Evolutionary conservation across 2,329 filamentous ascomycete genomes (phyloP).

Genomic region (Alternaria ethzedia): DNA sequence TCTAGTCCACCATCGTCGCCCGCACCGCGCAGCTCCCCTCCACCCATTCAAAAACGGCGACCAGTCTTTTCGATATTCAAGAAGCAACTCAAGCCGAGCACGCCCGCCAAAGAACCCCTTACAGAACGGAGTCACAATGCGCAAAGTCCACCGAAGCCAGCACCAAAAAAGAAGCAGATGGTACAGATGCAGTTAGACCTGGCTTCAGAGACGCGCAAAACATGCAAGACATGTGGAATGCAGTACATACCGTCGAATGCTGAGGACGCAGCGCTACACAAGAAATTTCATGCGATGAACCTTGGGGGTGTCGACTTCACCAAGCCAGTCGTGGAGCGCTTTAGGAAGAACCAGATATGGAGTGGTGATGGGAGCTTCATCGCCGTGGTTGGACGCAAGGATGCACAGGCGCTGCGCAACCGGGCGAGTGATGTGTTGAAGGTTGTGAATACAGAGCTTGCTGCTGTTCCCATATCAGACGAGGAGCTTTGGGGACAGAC

Average conservation of each 20-base stretch:
- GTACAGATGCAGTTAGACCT: conserved; percentile 68
- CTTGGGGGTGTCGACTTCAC: conserved; percentile 66
- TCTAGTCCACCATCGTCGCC: conserved; percentile 45
- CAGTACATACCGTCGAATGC: conserved; percentile 67
- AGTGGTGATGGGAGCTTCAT: conserved; percentile 57
- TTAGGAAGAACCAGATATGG: conserved; percentile 60
- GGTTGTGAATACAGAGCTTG: conserved; percentile 68
- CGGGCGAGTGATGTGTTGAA: conserved; percentile 62
- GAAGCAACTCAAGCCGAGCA: conserved; percentile 24
- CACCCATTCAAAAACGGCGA: conserved; percentile 46
- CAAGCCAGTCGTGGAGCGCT: conserved; percentile 62
- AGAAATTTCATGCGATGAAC: conserved; percentile 69
- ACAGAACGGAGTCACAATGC: conserved; percentile 45
- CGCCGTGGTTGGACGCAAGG: conserved; percentile 63
- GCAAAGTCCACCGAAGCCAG: conserved; percentile 32
- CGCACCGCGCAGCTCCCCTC: conserved; percentile 26
- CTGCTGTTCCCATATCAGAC: conserved; percentile 65
- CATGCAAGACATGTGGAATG: conserved; percentile 69
- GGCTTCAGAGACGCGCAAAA: conserved; percentile 61
- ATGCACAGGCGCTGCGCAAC: conserved; percentile 59
- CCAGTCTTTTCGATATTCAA: conserved; percentile 59
- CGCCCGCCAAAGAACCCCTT: conserved; percentile 22
- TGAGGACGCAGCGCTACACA: conserved; percentile 68
- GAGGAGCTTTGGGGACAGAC: conserved; percentile 63
- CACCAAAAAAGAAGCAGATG: conserved; percentile 47